Base-by-base conservation (phyloP, 306 rosid species). In the Casuarina glauca region DNA sequence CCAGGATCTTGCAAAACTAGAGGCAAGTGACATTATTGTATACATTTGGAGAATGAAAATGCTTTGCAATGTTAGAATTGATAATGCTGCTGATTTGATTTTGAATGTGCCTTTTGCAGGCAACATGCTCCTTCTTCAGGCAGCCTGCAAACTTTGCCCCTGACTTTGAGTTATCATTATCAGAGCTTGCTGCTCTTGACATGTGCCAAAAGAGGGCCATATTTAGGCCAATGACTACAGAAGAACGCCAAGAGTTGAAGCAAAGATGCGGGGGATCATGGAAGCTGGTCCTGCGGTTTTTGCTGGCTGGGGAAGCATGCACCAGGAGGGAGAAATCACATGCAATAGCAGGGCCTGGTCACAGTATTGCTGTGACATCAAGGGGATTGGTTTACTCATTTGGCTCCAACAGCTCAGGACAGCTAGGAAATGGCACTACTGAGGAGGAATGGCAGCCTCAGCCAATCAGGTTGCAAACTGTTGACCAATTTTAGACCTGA, bases 291-390 rank as follows among this genome's bases (percentile, higher is more conserved):
- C 90, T 95, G 87, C 89, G 95, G 88, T 95, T 88, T 84, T 82
- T 95, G 76, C 77, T 86, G 79, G 97, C 97, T 42, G 97, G 98
- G 67, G 98, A 95, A 73, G 89, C 93, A 10, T 95, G 97, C 84
- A 82, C 86, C 84, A 83, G 97, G 83, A 89, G 97, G 88, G 98
- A 92, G 84, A 92, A 88, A 74, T 92, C 91, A 2, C 95, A 90
- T 83, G 98, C 98, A 12, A 86, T 92, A 69, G 98, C 98, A 15
- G 98, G 98, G 77, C 97, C 98, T 3, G 97, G 97, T 75, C 98
- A 95, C 84, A 95, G 98, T 82, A 88, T 95, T 74, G 96, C 91
- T 5, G 97, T 95, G 78, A 88, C 98, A 11, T 88, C 97, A 5
- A 86, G 83, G 82, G 98, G 98, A 76, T 73, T 70, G 50, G 97